Evolutionary conservation across 331 rosid genomes (phyloP), one percentile per base, ranked within the genome.

Genomic region (Phaseolus coccineus): DNA sequence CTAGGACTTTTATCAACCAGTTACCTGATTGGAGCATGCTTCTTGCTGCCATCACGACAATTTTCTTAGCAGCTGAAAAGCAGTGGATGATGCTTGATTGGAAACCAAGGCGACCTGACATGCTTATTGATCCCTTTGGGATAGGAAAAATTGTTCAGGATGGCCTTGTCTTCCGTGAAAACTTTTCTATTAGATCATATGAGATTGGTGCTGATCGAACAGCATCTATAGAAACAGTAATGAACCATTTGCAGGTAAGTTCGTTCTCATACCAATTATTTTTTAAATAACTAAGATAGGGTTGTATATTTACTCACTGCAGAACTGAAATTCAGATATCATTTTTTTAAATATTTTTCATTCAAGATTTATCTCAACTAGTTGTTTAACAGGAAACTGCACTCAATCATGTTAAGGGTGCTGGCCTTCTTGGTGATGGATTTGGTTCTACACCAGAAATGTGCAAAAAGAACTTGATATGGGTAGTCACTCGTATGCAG

Each of bases 21-120:
- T 85, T 95, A 70, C 99, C 99, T 88, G 98, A 96, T 67, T 96
- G 99, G 99, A 96, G 99, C 80, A 91, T 96, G 99, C 99, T 96
- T 24, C 98, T 96, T 87, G 99, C 99, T 78, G 99, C 99, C 67
- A 91, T 96, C 52, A 96, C 99, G 8, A 96, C 98, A 10, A 85
- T 93, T 74, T 91, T 96, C 89, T 81, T 96, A 90, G 99, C 98
- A 2, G 99, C 99, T 0, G 99, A 96, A 88, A 96, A 96, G 82
- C 98, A 96, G 85, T 96, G 99, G 99, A 96, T 91, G 93, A 96
- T 96, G 98, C 99, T 96, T 69, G 99, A 96, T 82, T 93, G 99
- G 99, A 96, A 96, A 83, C 98, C 99, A 48, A 90, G 90, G 84
- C 91, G 99, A 46, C 57, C 96, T 30, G 99, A 93, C 87, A 83